Evolutionary conservation across 257 asterid genomes (phyloP), one percentile per base, ranked within the genome.

Genomic region (Thymus mandschuricus): DNA sequence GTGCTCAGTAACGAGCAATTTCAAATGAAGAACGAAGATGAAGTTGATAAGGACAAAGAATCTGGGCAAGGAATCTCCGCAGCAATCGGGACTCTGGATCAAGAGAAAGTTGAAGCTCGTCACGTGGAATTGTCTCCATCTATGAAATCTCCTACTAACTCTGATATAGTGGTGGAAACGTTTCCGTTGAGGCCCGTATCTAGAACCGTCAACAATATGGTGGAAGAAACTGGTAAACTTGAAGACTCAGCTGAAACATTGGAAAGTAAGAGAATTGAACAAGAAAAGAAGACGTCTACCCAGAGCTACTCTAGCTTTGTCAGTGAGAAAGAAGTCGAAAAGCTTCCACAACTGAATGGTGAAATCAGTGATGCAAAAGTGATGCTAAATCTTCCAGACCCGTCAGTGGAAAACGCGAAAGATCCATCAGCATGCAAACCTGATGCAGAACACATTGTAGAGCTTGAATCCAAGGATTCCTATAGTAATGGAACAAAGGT

Each of bases 161-260:
- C 81, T 33, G 64, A 81, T 66, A 75, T 83, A 59, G 75, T 76
- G 11, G 96, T 90, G 76, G 98, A 92, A 83, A 87, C 76, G 62
- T 92, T 92, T 82, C 97, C 97, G 3, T 48, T 82, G 38, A 78
- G 83, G 72, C 89, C 96, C 12, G 73, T 88, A 58, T 73, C 84
- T 34, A 76, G 45, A 75, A 68, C 72, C 51, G 64, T 76, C 65
- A 56, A 73, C 58, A 73, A 48, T 60, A 60, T 71, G 69, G 86
- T 71, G 69, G 86, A 61, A 70, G 81, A 61, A 68, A 71, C 79
- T 51, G 80, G 66, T 75, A 76, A 80, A 46, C 56, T 71, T 35
- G 65, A n/a, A 48, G 74, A 76, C 68, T 21, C 65, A 75, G 49
- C 50, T 75, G 70, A 65, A 70, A 68, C 72, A 49, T 50, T 28